Base-by-base conservation (phyloP, 2,329 filamentous ascomycete genomes). In the Aspergillus sp. region DNA sequence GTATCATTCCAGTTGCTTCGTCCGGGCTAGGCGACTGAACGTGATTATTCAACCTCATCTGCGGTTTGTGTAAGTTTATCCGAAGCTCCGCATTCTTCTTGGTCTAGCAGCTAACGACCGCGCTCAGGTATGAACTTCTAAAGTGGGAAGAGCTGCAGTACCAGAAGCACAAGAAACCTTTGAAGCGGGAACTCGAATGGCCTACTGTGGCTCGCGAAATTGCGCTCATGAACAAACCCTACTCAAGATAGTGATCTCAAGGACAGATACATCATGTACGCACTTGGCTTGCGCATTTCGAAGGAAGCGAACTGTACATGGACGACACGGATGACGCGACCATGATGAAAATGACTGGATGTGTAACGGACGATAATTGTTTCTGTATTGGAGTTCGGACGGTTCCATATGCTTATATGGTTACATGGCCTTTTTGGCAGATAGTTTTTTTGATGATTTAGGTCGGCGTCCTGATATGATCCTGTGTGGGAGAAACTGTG, bases 21-120 rank as follows among this genome's bases (percentile, higher is more conserved):
- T 99, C 35, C 86, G 94, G 30, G 94, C 94, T 17, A 83, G 94
- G 49, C 82, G 94, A 55, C 79, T 99, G 45, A 99, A 99, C 66
- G 94, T 99, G 48, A 99, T 99, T 58, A 97, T 99, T 58, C 94
- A 99, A 70, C 94, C 94, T 11, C 93, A 99, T 75, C 80, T 99
- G 51, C 83, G 90, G 53, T 99, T 99, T 73, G 88, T 89, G 60
- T 96, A 67, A 65, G 71, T 59, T 10, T 30, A 30, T 8, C 10
- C 26, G 3, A 30, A 30, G 26, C 26, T 30, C 10, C 9, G 8
- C 26, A 11, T 30, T 3, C 6, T 22, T 16, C 17, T 16, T 13
- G 4, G n/a, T 14, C 38, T 20, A 30, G 26, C 4, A 32, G 40
- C 62, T 65, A 30, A 69, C 51, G 20, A n/a, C 16, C 10, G 4